Evolutionary conservation across 75 land plant species (phyloP).

Genomic region (Gnetum montanum): DNA sequence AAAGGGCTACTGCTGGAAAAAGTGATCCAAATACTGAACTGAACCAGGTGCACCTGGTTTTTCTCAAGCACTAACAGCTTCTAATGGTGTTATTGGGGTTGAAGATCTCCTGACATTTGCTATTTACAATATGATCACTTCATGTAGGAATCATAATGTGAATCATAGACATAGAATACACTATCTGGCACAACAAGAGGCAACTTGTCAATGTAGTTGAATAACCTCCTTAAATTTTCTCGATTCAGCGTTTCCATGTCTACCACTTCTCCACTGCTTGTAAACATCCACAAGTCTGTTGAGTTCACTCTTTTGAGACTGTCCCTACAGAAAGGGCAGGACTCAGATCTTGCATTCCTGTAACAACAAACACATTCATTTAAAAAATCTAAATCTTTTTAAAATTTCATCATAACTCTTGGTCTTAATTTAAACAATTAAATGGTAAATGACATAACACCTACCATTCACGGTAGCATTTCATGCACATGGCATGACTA

Average conservation of each 20-base stretch:
- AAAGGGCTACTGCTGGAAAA: too few species aligned
- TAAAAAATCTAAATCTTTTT: too few species aligned
- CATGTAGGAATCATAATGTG: constrained; percentile 10
- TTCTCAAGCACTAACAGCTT: too few species aligned
- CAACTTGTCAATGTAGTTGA: constrained; percentile 67
- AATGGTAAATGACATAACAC: neutral
- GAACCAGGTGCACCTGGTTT: too few species aligned
- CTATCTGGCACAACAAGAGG: constrained; percentile 64
- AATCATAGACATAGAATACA: constrained; percentile 45
- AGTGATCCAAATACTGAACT: too few species aligned
- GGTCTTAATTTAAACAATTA: too few species aligned
- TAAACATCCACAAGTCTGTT: constrained; percentile 82
- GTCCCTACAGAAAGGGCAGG: constrained; percentile 93
- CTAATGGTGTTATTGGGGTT: too few species aligned
- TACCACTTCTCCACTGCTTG: constrained; percentile 49
- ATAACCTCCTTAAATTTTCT: constrained; percentile 71
- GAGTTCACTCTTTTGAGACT: constrained; percentile 71
- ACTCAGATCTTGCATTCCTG: constrained; percentile 71
- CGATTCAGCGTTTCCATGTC: constrained; percentile 51
- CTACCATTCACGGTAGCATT: constrained; percentile 81
- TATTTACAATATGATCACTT: neutral
- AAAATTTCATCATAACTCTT: too few species aligned
- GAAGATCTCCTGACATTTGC: too few species aligned
- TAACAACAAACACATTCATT: too few species aligned
- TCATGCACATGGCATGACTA: constrained; percentile 65